Evolutionary conservation across 129 eudicot species (phyloP), one percentile per base, ranked within the genome.

Genomic region (Saposhnikovia divaricata): DNA sequence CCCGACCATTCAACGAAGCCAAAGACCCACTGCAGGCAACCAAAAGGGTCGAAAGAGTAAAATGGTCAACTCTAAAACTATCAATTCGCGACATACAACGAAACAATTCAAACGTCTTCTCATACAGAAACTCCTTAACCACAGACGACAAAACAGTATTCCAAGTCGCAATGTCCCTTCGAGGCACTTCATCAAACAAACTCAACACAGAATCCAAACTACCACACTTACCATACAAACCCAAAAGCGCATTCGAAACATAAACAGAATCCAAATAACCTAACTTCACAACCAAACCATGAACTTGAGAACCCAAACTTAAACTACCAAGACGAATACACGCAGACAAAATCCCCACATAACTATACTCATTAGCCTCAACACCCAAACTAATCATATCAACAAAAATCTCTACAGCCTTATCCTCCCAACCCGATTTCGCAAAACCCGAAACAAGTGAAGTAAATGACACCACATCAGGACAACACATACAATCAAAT

Each of bases 341-440:
- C 79, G 97, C 99, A 85, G 93, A 89, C 85, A 92, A 82, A 21
- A 96, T 14, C 23, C 93, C 96, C 78, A 96, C 97, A 76, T 87
- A 96, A 81, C 82, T 84, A 84, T 77, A 96, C 84, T 80, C 96
- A 85, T 92, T 96, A 13, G 91, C 93, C 57, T 89, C 88, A 74
- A 92, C 78, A 55, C 94, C 94, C 53, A 77, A 80, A 23, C 63
- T 78, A 47, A 90, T 90, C 99, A 96, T 96, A 61, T 86, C 86
- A 74, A 88, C 71, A 82, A 92, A 96, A 46, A 89, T 74, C 79
- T 21, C 76, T 5, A 89, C 55, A 45, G 93, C 95, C 23, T 92
- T 90, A 55, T 79, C 13, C 48, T 87, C 94, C 6, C 76, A 72
- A 31, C 79, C 81, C 14, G 80, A 83, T 83, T 88, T 96, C 15